These are phyloP conservation scores for Penicillium nucicola DNA, from an alignment of 495 filamentous ascomycete genomes.

Conservation along the genomic window DNA sequence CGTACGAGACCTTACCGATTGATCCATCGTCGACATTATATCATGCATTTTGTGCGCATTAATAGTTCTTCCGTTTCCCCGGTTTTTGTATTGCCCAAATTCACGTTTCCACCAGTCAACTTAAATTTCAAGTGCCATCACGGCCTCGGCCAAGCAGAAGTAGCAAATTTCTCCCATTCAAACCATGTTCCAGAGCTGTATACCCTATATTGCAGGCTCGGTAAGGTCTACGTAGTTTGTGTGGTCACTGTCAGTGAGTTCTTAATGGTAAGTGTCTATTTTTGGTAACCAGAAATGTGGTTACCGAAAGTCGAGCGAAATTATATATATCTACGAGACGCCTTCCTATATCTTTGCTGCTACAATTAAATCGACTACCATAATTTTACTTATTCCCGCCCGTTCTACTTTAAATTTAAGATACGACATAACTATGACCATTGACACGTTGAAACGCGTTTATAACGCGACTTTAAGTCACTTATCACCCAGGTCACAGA, in stretches of 20 bases:
- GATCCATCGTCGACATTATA: too few relatives aligned
- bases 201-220: neutral
- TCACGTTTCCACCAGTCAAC: too few relatives aligned
- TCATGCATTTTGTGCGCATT: slow-evolving; percentile 13
- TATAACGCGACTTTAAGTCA: neutral
- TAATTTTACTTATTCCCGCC: neutral
- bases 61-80: neutral
- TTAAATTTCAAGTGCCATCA: neutral
- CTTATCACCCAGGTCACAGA: neutral
- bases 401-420: neutral
- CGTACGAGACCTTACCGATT: too few relatives aligned
- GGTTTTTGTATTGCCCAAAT: too few relatives aligned
- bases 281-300: neutral
- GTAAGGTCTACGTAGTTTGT: neutral
- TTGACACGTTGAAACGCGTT: neutral
- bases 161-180: neutral
- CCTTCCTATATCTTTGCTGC: neutral
- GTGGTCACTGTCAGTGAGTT: neutral
- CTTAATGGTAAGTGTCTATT: neutral
- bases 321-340: neutral
- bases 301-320: neutral
- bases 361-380: neutral
- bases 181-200: neutral
- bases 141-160: neutral
- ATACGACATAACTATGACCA: neutral